phyloP scores from a whole-genome alignment of 768 basidiomycete species.

The Melanogaster broomeanus region DNA sequence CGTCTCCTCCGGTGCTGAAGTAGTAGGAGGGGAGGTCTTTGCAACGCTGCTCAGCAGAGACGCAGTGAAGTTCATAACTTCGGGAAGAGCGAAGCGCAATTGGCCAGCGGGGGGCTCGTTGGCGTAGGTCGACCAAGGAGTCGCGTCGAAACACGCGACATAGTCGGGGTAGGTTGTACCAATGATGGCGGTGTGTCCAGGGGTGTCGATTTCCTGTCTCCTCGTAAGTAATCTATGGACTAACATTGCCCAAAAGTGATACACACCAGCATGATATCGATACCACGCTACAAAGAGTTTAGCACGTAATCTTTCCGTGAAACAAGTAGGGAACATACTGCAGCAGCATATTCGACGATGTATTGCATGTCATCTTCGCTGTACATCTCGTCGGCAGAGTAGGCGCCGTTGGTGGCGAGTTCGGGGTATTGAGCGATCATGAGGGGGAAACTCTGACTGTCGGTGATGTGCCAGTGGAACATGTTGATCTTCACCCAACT shows the following conservation, averaged over 20 bases:
- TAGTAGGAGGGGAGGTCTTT: constrained; percentile 54
- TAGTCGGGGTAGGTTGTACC: constrained; percentile 68
- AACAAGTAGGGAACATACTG: constrained; percentile 43
- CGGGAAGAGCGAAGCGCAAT: constrained; percentile 66
- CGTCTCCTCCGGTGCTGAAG: constrained; percentile 83
- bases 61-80: constrained; percentile 60
- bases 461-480: constrained; percentile 85
- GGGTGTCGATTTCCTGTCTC: constrained; percentile 74
- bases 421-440: constrained; percentile 59
- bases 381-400: constrained; percentile 57
- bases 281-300: constrained; percentile 51
- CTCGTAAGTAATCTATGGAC: background rate
- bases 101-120: constrained; percentile 83
- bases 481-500: constrained; percentile 60
- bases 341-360: constrained; percentile 68
- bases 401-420: constrained; percentile 66
- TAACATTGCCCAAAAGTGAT: background rate
- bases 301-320: background rate
- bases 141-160: constrained; percentile 61
- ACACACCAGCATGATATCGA: constrained; percentile 62
- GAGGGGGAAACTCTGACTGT: constrained; percentile 82
- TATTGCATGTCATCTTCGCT: constrained; percentile 53
- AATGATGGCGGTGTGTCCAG: constrained; percentile 78
- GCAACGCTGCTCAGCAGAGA: constrained; percentile 56
- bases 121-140: constrained; percentile 63